Percentiles rank a stretch among this genome's conserved stretches.
phyloP scores from a whole-genome alignment of 768 basidiomycete genomes.

The Pulveroboletus sp. region DNA sequence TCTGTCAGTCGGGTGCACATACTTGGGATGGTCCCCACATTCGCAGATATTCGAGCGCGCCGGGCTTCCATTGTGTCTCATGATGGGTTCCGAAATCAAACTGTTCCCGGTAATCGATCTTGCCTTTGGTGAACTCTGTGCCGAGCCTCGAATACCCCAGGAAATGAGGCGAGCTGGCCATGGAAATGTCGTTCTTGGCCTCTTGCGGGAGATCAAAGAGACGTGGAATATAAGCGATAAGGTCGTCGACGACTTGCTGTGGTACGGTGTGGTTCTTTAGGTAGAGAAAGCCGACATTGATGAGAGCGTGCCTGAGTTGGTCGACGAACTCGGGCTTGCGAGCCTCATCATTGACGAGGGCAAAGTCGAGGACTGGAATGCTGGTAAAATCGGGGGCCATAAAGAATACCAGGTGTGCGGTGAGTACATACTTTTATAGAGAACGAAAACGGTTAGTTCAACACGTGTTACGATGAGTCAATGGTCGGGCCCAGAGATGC shows the following conservation, averaged over 20 bases:
- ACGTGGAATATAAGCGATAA: slow-evolving; percentile 61
- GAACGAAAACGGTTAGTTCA: too few species aligned
- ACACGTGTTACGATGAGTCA: too few species aligned
- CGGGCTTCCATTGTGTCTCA: slow-evolving; percentile 55
- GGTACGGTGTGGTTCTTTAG: slow-evolving; percentile 64
- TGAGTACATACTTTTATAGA: too few species aligned
- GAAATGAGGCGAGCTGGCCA: slow-evolving; percentile 77
- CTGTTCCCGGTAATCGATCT: slow-evolving; percentile 73
- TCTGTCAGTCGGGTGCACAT: slow-evolving; percentile 10
- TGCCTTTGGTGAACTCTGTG: slow-evolving; percentile 71
- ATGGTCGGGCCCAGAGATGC: too few species aligned
- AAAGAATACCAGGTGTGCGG: too few species aligned
- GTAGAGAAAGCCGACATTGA: slow-evolving; percentile 83
- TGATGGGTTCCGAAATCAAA: slow-evolving; percentile 77
- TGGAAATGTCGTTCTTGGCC: slow-evolving; percentile 61
- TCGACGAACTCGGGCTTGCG: slow-evolving; percentile 54
- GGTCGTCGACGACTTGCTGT: slow-evolving; percentile 40
- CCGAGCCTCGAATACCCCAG: slow-evolving; percentile 75
- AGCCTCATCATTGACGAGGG: slow-evolving; percentile 39
- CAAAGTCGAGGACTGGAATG: slow-evolving; percentile 71
- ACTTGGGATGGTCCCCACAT: slow-evolving; percentile 81
- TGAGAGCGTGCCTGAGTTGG: slow-evolving; percentile 66
- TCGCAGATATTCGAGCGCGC: slow-evolving; percentile 63
- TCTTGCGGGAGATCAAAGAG: slow-evolving; percentile 70
- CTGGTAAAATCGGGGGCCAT: slow-evolving; percentile 51